Percentiles rank a stretch among this genome's conserved stretches.
Conservation (phyloP, 2,329 filamentous ascomycete genomes). For the Phialemonium atrogriseum region DNA sequence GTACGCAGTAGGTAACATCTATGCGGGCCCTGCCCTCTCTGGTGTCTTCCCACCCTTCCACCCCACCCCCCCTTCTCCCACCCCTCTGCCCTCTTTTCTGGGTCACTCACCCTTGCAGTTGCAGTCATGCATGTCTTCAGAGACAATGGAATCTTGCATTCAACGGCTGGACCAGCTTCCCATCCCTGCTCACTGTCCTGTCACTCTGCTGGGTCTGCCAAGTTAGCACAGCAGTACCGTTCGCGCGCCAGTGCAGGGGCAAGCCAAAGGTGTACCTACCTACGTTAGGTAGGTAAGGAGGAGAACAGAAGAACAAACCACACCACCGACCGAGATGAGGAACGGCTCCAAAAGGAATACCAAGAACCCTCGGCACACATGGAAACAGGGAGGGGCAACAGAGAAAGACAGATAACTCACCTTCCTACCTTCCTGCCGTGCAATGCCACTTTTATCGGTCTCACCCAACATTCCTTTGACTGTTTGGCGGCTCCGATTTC, state of each 20-base stretch:
- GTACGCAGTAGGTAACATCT: slow-evolving; percentile 1
- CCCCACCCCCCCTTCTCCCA: slow-evolving; percentile 6
- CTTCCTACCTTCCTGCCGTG: slow-evolving; percentile 1
- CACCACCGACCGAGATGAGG: too few relatives aligned
- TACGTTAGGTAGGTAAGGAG: too few relatives aligned
- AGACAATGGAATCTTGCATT: slow-evolving; percentile 18
- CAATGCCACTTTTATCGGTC: slow-evolving; percentile 3
- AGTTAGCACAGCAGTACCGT: slow-evolving; percentile 1
- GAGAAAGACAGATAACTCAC: slow-evolving; percentile 1
- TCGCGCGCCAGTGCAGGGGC: neutral
- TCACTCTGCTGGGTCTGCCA: neutral
- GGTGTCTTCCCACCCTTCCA: neutral
- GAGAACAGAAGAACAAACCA: too few relatives aligned
- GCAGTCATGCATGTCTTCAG: slow-evolving; percentile 13
- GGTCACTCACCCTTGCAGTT: slow-evolving; percentile 14
- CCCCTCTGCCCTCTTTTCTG: slow-evolving; percentile 10
- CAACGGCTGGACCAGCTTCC: slow-evolving; percentile 14
- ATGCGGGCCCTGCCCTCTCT: slow-evolving; percentile 1
- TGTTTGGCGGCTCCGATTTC: neutral
- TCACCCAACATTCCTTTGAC: slow-evolving; percentile 3
- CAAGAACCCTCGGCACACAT: too few relatives aligned
- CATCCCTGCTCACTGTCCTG: slow-evolving; percentile 10
- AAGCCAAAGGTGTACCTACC: too few relatives aligned
- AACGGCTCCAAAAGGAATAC: too few relatives aligned
- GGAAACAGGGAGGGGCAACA: neutral